Base-by-base conservation (phyloP, 352 stramenopile species). In the Pythium folliculosum region DNA sequence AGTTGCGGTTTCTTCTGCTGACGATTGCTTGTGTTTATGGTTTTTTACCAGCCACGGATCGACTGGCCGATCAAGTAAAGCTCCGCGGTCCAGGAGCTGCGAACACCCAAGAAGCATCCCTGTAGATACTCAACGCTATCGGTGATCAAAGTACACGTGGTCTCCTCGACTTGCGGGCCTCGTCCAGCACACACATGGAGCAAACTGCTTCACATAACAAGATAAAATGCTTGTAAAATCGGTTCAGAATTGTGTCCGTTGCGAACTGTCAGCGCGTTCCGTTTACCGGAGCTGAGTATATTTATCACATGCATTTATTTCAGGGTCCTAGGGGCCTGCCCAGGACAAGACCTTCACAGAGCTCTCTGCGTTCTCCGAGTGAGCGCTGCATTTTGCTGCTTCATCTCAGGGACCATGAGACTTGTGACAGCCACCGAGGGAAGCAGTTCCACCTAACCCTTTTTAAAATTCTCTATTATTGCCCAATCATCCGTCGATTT, bases 111-210 rank as follows among this genome's bases (percentile, higher is more conserved):
- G 53, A 60, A 12, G 35, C 35, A 37, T 50, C 53, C 7, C 17
- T 60, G 53, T 60, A 60, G 37, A 60, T 27, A 58, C 38, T 13
- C 38, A 45, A 19, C 38, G 12, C 38, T 45, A 45, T 45, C 16
- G 12, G 10, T 7, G 16, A 19, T 45, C 38, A 45, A 19, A 19
- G 38, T 7, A 45, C 38, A 45, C 10, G 38, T 19, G 38, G 38
- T 22, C 37, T 43, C 9, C 37, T 17, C 14, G 37, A 17, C 10
- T 43, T 2, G 9, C 27, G 5, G 37, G 14, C 10, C 9, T 43
- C 37, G 3, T 43, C n/a, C n/a, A n/a, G n/a, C 37, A 12, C 37
- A 43, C 37, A 43, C 37, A 43, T 43, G 37, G 10, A 43, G 37
- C 37, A 43, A 12, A 32, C 27, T 32, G 3, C 27, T 32, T 32